These are phyloP conservation scores for Mycosarcoma mackinlayi DNA, from an alignment of 1,284 basidiomycete genomes.

Conservation along the genomic window DNA sequence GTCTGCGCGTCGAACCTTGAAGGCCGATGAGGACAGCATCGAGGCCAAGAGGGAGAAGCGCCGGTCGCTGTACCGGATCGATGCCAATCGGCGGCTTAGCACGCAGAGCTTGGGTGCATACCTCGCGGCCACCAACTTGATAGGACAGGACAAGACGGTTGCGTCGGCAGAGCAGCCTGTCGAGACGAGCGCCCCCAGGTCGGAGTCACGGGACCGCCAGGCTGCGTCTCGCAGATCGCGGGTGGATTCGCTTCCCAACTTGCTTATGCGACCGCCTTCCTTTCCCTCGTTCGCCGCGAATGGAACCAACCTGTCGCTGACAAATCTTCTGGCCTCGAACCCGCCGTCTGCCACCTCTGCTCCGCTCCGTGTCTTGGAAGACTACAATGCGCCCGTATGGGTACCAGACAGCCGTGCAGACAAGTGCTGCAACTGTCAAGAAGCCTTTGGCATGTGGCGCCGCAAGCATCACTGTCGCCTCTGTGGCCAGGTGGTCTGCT, in stretches of 20 bases:
- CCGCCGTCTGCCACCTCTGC: slow-evolving; percentile 13
- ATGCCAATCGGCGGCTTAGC: slow-evolving; percentile 38
- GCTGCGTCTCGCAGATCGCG: slow-evolving; percentile 22
- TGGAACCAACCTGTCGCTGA: slow-evolving; percentile 33
- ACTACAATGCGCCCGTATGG: slow-evolving; percentile 92
- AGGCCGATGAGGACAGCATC: slow-evolving; percentile 57
- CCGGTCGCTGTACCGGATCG: slow-evolving; percentile 37
- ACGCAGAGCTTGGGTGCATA: slow-evolving; percentile 53
- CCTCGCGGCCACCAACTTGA: slow-evolving; percentile 29
- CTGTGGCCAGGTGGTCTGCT: slow-evolving; percentile 88
- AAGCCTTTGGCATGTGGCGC: slow-evolving; percentile 81
- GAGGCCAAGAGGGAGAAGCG: slow-evolving; percentile 55
- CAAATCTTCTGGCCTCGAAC: slow-evolving; percentile 33
- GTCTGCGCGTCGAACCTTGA: slow-evolving; percentile 58
- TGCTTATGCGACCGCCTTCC: slow-evolving; percentile 44
- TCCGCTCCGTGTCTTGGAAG: slow-evolving; percentile 74
- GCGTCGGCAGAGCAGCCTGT: slow-evolving; percentile 11
- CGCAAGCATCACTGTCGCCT: slow-evolving; percentile 89
- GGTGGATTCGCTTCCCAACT: slow-evolving; percentile 39
- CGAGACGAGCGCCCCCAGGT: slow-evolving; percentile 10
- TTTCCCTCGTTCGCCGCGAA: slow-evolving; percentile 35
- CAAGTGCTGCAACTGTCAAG: slow-evolving; percentile 83
- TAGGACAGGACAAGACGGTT: slow-evolving; percentile 27
- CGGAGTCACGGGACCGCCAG: slow-evolving; percentile 19
- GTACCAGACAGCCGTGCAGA: slow-evolving; percentile 84